phyloP scores from a whole-genome alignment of 2,329 filamentous ascomycete species.

The Bertia moriformis region DNA sequence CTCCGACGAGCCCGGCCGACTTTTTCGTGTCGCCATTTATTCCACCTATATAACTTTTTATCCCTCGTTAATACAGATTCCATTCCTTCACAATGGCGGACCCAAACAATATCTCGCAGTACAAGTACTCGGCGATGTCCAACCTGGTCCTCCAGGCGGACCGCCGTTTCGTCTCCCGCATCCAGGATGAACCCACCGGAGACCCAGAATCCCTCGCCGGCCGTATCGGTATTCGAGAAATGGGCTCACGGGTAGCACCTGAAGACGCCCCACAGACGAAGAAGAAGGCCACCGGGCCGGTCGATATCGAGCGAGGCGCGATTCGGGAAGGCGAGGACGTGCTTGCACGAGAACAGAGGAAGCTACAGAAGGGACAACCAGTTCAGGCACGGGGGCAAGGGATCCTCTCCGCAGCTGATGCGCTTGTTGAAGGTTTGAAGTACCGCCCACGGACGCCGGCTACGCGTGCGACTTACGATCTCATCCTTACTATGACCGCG shows the following conservation, averaged over 20 bases:
- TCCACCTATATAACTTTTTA: too few species aligned
- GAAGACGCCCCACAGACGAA: slow-evolving; percentile 62
- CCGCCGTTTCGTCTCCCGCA: slow-evolving; percentile 81
- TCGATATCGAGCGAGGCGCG: slow-evolving; percentile 60
- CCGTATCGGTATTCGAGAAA: slow-evolving; percentile 81
- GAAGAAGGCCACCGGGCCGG: slow-evolving; percentile 35
- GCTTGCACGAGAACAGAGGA: slow-evolving; percentile 59
- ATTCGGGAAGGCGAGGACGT: slow-evolving; percentile 73
- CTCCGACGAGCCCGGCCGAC: slow-evolving; percentile 5
- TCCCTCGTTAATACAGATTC: too few species aligned
- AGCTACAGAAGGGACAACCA: slow-evolving; percentile 61
- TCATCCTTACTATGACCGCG: slow-evolving; percentile 83
- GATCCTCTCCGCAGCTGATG: slow-evolving; percentile 70
- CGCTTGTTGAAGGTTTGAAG: slow-evolving; percentile 76
- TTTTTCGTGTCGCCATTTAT: too few species aligned
- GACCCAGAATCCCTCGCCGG: slow-evolving; percentile 95
- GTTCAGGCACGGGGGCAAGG: slow-evolving; percentile 35
- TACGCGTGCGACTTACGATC: slow-evolving; percentile 82
- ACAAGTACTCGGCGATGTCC: slow-evolving; percentile 99
- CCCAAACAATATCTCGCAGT: slow-evolving; percentile 51
- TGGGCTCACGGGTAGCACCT: slow-evolving; percentile 73
- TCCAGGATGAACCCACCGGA: slow-evolving; percentile 86
- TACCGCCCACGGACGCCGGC: slow-evolving; percentile 85
- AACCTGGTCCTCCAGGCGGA: slow-evolving; percentile 99
- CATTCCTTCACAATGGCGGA: slow-evolving; percentile 1